Evolutionary conservation across 257 asterid genomes (phyloP).

Genomic region (Solanum tarijense): DNA sequence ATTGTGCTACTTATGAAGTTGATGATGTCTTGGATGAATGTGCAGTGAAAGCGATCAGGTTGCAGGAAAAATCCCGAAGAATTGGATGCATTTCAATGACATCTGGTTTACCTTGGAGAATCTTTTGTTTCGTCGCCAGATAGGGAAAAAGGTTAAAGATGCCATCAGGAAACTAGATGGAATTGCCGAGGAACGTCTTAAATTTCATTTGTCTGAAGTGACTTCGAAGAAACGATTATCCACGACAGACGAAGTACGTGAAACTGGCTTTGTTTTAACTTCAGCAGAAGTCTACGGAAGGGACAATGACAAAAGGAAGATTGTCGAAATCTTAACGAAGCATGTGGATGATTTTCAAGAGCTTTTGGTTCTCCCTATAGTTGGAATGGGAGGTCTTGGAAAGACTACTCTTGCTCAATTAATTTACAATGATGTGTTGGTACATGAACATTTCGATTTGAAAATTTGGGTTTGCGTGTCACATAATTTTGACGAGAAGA

Average conservation of each 20-base stretch:
- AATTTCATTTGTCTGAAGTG: slow-evolving; percentile 8
- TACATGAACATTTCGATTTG: slow-evolving; percentile 1
- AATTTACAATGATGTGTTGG: slow-evolving; percentile 2
- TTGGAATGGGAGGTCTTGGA: slow-evolving; percentile 20
- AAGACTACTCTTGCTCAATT: slow-evolving; percentile 19
- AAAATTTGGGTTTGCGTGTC: slow-evolving; percentile 15
- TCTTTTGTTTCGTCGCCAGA: slow-evolving; percentile 1
- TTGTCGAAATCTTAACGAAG: slow-evolving; percentile 14
- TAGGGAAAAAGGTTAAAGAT: slow-evolving; percentile 10
- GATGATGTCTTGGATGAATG: slow-evolving; percentile 26
- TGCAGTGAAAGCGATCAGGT: background rate
- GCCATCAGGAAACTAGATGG: slow-evolving; percentile 3
- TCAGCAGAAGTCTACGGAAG: slow-evolving; percentile 11
- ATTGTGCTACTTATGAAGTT: slow-evolving; percentile 24
- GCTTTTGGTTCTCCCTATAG: slow-evolving; percentile 7
- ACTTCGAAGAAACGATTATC: background rate
- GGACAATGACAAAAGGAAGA: slow-evolving; percentile 10
- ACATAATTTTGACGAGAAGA: slow-evolving; percentile 1
- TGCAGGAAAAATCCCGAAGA: background rate
- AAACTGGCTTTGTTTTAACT: slow-evolving; percentile 17
- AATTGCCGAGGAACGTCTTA: slow-evolving; percentile 11
- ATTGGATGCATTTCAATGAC: background rate
- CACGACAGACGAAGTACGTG: slow-evolving; percentile 1
- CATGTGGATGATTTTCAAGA: background rate
- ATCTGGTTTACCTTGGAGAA: background rate